phyloP scores from a whole-genome alignment of 1,139 yeast species.

The Taiozyma sp. region DNA sequence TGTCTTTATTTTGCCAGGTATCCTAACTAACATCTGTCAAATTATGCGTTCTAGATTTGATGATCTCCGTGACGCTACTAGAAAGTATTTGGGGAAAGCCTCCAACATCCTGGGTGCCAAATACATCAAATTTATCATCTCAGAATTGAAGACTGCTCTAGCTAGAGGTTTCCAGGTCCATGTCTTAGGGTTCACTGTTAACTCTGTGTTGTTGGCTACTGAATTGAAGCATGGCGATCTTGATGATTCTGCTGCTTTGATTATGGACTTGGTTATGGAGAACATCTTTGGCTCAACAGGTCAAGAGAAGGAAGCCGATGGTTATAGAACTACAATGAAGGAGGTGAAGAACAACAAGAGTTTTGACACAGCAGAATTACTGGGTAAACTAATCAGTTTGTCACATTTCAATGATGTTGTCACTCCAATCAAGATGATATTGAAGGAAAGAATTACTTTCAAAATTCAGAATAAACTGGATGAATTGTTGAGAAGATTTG shows the following conservation, averaged over 20 bases:
- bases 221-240: slow-evolving; percentile 63
- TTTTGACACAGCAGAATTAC: slow-evolving; percentile 77
- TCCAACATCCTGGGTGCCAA: slow-evolving; percentile 61
- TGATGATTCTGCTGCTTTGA: slow-evolving; percentile 56
- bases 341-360: slow-evolving; percentile 90
- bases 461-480: slow-evolving; percentile 73
- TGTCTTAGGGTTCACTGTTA: slow-evolving; percentile 84
- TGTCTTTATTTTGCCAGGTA: slow-evolving; percentile 66
- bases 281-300: slow-evolving; percentile 92
- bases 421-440: slow-evolving; percentile 60
- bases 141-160: slow-evolving; percentile 74
- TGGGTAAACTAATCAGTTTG: slow-evolving; percentile 63
- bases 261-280: slow-evolving; percentile 80
- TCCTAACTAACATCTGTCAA: slow-evolving; percentile 81
- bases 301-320: slow-evolving; percentile 92
- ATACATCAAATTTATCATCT: slow-evolving; percentile 68
- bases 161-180: slow-evolving; percentile 92
- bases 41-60: slow-evolving; percentile 82
- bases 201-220: slow-evolving; percentile 58
- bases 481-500: slow-evolving; percentile 69
- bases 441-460: slow-evolving; percentile 59
- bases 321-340: slow-evolving; percentile 78
- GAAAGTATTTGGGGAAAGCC: slow-evolving; percentile 70
- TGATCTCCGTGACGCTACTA: slow-evolving; percentile 80
- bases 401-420: slow-evolving; percentile 54